Percentiles rank a stretch among this genome's conserved stretches.
phyloP scores from a whole-genome alignment of 2,329 filamentous ascomycete species.

The Pyrenophora seminiperda region DNA sequence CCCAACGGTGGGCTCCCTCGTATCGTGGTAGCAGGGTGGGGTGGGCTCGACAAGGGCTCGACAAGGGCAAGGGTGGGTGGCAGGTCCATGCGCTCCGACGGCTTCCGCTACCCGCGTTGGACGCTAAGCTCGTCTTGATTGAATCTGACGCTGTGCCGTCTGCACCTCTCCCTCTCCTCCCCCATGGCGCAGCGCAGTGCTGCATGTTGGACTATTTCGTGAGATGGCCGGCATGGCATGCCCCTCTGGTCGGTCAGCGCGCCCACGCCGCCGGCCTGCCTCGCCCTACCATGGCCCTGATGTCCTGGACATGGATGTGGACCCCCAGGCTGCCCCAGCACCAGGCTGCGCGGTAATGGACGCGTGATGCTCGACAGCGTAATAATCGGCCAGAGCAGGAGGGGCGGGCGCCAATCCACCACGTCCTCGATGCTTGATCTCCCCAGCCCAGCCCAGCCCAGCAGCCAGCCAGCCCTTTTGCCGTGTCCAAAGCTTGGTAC shows the following conservation, averaged over 20 bases:
- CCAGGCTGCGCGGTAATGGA: not conserved
- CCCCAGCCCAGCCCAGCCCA: conserved; percentile 20
- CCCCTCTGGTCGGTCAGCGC: conserved; percentile 8
- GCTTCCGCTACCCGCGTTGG: conserved; percentile 22
- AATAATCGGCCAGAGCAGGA: conserved; percentile 26
- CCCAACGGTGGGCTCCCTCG: not conserved
- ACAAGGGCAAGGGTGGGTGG: no score
- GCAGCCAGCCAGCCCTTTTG: no score
- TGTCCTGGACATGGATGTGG: conserved; percentile 21
- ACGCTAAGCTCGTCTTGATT: conserved; percentile 6
- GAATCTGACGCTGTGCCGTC: conserved; percentile 13
- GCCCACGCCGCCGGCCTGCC: conserved; percentile 14
- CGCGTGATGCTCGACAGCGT: conserved; percentile 12
- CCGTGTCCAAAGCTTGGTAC: not conserved
- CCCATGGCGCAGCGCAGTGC: conserved; percentile 3
- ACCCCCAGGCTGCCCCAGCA: no score
- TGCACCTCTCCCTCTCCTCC: conserved; percentile 8
- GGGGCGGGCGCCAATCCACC: conserved; percentile 23
- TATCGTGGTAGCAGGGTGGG: no score
- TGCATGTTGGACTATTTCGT: conserved; percentile 12
- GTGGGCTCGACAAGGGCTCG: not conserved
- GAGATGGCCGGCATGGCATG: conserved; percentile 5
- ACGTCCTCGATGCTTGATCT: conserved; percentile 18
- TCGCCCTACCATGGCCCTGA: conserved; percentile 23
- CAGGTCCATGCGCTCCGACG: conserved; percentile 5